A percentile compares a stretch with the other conserved stretches of the same genome.
phyloP scores from a whole-genome alignment of 441 rosid genomes.

The Gossypium schwendimanii region DNA sequence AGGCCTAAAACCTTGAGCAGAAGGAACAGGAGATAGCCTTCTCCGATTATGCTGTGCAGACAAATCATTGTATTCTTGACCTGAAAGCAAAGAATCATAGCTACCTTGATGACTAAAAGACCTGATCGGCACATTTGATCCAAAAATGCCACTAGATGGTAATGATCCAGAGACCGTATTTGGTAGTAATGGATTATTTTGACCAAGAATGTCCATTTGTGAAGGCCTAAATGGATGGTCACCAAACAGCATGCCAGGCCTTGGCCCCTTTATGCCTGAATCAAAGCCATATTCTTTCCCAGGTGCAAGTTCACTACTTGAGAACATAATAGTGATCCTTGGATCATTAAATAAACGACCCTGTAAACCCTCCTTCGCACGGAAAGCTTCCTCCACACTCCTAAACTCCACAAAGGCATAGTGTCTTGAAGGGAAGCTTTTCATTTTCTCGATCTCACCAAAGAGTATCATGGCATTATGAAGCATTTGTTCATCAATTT shows the following conservation, averaged over 20 bases:
- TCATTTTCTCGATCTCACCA: conserved; percentile 93
- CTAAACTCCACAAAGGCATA: conserved; percentile 91
- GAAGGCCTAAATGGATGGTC: conserved; percentile 43
- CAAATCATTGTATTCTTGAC: conserved; percentile 45
- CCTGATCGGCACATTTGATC: conserved; percentile 34
- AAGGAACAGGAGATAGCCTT: conserved; percentile 60
- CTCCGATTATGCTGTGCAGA: conserved; percentile 40
- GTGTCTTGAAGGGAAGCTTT: conserved; percentile 73
- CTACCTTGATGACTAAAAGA: conserved; percentile 47
- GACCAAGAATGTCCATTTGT: conserved; percentile 39
- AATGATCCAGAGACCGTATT: conserved; percentile 30
- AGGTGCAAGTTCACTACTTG: conserved; percentile 62
- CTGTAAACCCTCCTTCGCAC: conserved; percentile 88
- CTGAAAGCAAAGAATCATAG: conserved; percentile 39
- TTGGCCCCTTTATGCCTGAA: conserved; percentile 52
- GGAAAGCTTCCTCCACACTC: conserved; percentile 86
- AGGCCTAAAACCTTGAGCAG: conserved; percentile 51
- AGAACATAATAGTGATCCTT: conserved; percentile 78
- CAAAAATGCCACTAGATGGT: conserved; percentile 33
- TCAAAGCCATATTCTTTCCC: conserved; percentile 48
- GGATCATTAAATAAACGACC: conserved; percentile 87
- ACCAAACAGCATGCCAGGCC: conserved; percentile 44
- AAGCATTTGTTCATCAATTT: conserved; percentile 85
- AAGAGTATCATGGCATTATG: conserved; percentile 94
- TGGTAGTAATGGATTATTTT: conserved; percentile 27